phyloP scores from a whole-genome alignment of 306 rosid genomes.

The Cucurbita ficifolia region DNA sequence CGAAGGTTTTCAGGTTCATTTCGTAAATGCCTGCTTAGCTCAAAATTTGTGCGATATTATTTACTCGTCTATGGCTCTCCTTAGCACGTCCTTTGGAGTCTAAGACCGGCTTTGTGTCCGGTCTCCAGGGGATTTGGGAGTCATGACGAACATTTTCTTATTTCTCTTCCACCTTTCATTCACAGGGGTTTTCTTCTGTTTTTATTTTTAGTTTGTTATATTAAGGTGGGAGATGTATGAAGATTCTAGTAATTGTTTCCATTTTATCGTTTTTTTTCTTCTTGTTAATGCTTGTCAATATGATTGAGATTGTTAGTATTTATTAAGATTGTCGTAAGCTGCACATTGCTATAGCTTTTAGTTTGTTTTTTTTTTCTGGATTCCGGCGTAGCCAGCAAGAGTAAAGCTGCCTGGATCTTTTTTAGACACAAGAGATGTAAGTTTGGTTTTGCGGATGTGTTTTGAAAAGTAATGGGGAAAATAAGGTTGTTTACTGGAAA shows the following conservation, averaged over 20 bases:
- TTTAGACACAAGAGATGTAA: neutral
- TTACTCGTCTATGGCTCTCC: conserved; percentile 15
- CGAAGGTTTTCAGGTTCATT: conserved; percentile 56
- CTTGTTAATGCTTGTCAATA: neutral
- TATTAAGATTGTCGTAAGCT: neutral
- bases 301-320: neutral
- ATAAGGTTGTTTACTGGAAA: neutral
- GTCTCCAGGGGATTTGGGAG: conserved; percentile 16
- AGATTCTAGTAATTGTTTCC: neutral
- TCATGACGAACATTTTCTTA: conserved; percentile 27
- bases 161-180: neutral
- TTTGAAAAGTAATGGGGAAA: neutral
- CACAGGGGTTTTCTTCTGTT: no score
- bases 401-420: neutral
- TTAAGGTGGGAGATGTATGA: neutral
- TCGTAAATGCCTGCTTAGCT: conserved; percentile 27
- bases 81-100: conserved; percentile 16
- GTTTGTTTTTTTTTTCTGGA: neutral
- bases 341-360: neutral
- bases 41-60: conserved; percentile 57
- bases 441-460: neutral
- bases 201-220: neutral
- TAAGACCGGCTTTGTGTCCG: neutral
- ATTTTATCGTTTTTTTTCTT: neutral
- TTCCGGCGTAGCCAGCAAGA: neutral